Percentiles rank a stretch among this genome's conserved stretches.
Conservation (phyloP, 1,284 basidiomycete species). For the Vanrija pseudolonga region DNA sequence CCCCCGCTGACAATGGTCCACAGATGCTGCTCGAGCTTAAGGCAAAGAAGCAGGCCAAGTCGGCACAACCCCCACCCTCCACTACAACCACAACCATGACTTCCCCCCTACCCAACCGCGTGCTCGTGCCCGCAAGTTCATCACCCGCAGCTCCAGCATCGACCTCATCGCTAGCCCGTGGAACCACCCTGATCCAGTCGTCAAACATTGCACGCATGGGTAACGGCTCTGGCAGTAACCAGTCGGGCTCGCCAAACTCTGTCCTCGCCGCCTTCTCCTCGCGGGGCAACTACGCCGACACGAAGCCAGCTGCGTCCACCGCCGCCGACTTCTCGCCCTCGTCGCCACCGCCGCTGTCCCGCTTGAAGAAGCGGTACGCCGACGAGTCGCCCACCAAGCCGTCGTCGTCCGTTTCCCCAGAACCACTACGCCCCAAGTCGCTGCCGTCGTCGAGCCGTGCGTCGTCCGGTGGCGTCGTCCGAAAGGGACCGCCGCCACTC, state of each 20-base stretch:
- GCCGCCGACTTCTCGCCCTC: slow-evolving; percentile 12
- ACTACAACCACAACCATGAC: neutral
- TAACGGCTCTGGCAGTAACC: neutral
- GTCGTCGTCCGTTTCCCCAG: neutral
- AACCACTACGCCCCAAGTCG: no score
- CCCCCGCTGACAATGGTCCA: neutral
- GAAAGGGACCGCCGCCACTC: slow-evolving; percentile 11
- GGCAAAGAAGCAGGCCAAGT: slow-evolving; percentile 69
- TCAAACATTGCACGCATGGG: neutral
- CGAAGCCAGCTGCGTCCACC: neutral
- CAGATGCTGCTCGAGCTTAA: neutral
- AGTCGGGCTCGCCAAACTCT: no score
- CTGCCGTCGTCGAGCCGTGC: slow-evolving; percentile 2
- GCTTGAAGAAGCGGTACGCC: slow-evolving; percentile 21
- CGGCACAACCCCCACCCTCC: slow-evolving; percentile 63
- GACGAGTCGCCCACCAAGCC: slow-evolving; percentile 13
- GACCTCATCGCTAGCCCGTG: neutral
- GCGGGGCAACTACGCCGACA: neutral
- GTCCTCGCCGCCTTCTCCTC: neutral
- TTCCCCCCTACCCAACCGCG: neutral
- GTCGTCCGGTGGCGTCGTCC: neutral
- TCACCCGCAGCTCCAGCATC: neutral
- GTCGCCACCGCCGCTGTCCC: slow-evolving; percentile 21
- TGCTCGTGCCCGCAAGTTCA: neutral
- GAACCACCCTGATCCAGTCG: neutral